A percentile compares a stretch with the other conserved stretches of the same genome.
Conservation (phyloP, 2,329 filamentous ascomycete species). For the Calonectria honghensis region DNA sequence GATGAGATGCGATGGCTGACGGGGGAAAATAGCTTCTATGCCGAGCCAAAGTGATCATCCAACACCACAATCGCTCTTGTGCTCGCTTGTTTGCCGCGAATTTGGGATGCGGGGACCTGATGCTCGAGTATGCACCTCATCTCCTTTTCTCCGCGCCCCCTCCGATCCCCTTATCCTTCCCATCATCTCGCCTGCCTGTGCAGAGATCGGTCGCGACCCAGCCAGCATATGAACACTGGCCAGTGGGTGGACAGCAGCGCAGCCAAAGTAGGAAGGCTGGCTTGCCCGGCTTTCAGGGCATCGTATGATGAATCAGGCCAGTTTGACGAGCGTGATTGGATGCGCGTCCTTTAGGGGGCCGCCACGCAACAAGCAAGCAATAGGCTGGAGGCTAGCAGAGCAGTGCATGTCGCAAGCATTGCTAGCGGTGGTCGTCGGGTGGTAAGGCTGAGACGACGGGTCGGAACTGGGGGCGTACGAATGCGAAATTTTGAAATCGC, state of each 20-base stretch:
- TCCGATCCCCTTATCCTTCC: slow-evolving; percentile 9
- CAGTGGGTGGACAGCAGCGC: slow-evolving; percentile 30
- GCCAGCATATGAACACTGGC: slow-evolving; percentile 41
- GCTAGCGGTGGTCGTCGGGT: slow-evolving; percentile 41
- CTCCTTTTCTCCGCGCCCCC: slow-evolving; percentile 29
- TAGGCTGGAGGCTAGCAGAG: slow-evolving; percentile 36
- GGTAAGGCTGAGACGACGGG: slow-evolving; percentile 55
- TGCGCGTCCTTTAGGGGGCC: slow-evolving; percentile 30
- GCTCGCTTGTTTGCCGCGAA: slow-evolving; percentile 7
- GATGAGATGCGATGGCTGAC: slow-evolving; percentile 49
- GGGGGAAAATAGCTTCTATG: slow-evolving; percentile 37
- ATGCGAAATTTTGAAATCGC: slow-evolving; percentile 43
- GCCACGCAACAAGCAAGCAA: slow-evolving; percentile 46
- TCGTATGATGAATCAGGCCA: slow-evolving; percentile 56
- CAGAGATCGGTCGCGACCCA: slow-evolving; percentile 42
- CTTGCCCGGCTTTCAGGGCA: slow-evolving; percentile 38
- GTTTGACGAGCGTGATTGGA: slow-evolving; percentile 42
- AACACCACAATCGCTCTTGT: not conserved
- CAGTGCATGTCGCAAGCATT: slow-evolving; percentile 28
- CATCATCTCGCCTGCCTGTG: slow-evolving; percentile 26
- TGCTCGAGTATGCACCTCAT: slow-evolving; percentile 20
- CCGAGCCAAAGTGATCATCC: slow-evolving; percentile 20
- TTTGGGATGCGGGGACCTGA: slow-evolving; percentile 21
- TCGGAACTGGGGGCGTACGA: slow-evolving; percentile 41
- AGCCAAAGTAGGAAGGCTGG: slow-evolving; percentile 37